phyloP scores from a whole-genome alignment of 2,329 filamentous ascomycete genomes.

The Pseudocercospora eumusae region DNA sequence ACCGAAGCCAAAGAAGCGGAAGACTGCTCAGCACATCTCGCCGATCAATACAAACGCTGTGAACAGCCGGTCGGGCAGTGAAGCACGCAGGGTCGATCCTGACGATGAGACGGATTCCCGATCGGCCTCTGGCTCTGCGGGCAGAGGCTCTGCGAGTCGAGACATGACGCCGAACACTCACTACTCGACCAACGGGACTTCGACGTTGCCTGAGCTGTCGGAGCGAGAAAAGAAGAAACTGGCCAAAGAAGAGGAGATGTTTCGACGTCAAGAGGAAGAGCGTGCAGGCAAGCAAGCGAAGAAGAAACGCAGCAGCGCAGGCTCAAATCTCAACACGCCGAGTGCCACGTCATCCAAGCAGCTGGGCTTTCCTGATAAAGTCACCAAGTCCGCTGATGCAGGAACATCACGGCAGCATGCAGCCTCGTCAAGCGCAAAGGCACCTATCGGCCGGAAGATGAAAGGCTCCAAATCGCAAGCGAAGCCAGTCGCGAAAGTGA shows the following conservation, averaged over 20 bases:
- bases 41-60: slow-evolving; percentile 57
- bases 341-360: slow-evolving; percentile 49
- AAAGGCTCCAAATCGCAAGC: slow-evolving; percentile 25
- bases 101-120: slow-evolving; percentile 60
- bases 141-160: slow-evolving; percentile 59
- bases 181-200: slow-evolving; percentile 50
- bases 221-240: slow-evolving; percentile 65
- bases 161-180: slow-evolving; percentile 62
- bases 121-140: slow-evolving; percentile 60
- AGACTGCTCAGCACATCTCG: slow-evolving; percentile 52
- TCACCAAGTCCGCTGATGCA: slow-evolving; percentile 36
- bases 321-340: slow-evolving; percentile 55
- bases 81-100: slow-evolving; percentile 51
- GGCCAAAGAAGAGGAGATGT: slow-evolving; percentile 63
- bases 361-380: slow-evolving; percentile 36
- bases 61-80: slow-evolving; percentile 62
- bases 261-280: slow-evolving; percentile 62
- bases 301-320: slow-evolving; percentile 60
- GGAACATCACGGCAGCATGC: slow-evolving; percentile 33
- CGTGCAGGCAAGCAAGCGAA: slow-evolving; percentile 52
- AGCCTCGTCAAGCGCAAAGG: slow-evolving; percentile 27
- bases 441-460: slow-evolving; percentile 26
- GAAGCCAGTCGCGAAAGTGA: slow-evolving; percentile 18
- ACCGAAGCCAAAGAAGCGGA: slow-evolving; percentile 52
- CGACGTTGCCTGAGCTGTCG: slow-evolving; percentile 54